phyloP scores from a whole-genome alignment of 1,284 basidiomycete genomes.

The Blastosporella zonata region DNA sequence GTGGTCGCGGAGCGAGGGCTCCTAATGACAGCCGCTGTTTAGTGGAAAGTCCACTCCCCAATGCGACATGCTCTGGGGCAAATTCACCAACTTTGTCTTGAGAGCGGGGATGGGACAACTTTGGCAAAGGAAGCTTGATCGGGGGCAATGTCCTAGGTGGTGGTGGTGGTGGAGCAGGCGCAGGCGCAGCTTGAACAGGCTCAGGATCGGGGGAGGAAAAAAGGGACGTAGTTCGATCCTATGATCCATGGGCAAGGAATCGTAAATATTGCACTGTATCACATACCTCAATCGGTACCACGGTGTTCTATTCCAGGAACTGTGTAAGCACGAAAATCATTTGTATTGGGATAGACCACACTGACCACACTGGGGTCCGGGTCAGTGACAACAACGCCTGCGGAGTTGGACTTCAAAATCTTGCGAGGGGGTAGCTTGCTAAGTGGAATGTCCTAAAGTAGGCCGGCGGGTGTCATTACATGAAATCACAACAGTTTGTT shows the following conservation, averaged over 20 bases:
- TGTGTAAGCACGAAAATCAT: neutral
- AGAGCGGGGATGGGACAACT: constrained; percentile 18
- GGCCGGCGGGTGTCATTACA: no score
- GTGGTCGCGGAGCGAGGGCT: constrained; percentile 31
- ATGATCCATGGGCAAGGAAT: constrained; percentile 1
- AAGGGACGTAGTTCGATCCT: constrained; percentile 20
- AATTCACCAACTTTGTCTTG: constrained; percentile 22
- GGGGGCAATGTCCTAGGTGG: constrained; percentile 4
- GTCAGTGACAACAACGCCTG: neutral
- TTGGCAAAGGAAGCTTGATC: constrained; percentile 15
- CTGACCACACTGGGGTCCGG: constrained; percentile 5
- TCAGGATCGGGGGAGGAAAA: constrained; percentile 23
- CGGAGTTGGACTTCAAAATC: constrained; percentile 7
- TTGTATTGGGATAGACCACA: neutral
- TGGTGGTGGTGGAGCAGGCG: constrained; percentile 9
- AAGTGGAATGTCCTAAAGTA: constrained; percentile 13
- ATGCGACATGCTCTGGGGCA: constrained; percentile 18
- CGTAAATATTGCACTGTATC: neutral
- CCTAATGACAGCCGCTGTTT: constrained; percentile 46
- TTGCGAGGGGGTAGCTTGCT: constrained; percentile 13
- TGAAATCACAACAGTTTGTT: neutral
- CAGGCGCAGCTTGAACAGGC: constrained; percentile 1
- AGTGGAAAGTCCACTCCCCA: constrained; percentile 40
- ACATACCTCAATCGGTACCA: neutral
- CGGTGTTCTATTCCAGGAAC: neutral